These are phyloP conservation scores for Cymbidium sinense DNA, from an alignment of 106 monocot genomes.

Conservation along the genomic window DNA sequence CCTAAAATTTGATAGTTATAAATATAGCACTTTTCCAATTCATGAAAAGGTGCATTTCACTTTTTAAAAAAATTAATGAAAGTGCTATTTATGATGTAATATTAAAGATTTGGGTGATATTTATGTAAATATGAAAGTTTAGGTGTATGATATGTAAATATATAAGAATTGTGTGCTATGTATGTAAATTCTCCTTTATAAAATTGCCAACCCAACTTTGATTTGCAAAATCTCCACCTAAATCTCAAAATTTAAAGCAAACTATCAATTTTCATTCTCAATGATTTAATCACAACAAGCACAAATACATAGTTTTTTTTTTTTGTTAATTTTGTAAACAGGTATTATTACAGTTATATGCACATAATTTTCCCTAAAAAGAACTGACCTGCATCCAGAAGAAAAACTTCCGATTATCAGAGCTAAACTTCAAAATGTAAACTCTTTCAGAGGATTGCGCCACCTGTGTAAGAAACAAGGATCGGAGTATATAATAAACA, in stretches of 20 bases:
- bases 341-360: not conserved
- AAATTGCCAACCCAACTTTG: not conserved
- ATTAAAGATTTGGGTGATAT: too few species aligned
- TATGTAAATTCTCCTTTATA: too few species aligned
- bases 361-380: not conserved
- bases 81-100: too few species aligned
- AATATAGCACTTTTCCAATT: too few species aligned
- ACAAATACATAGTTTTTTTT: not conserved
- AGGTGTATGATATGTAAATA: too few species aligned
- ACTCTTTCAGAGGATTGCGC: conserved; percentile 82
- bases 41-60: too few species aligned
- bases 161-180: too few species aligned
- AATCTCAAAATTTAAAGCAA: too few species aligned
- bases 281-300: not conserved
- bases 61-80: too few species aligned
- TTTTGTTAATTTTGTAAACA: not conserved
- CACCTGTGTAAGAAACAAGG: conserved; percentile 50
- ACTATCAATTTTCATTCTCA: not conserved
- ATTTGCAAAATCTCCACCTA: too few species aligned
- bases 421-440: conserved; percentile 85
- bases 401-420: conserved; percentile 81
- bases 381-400: conserved; percentile 95
- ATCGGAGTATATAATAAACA: not conserved
- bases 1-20: too few species aligned
- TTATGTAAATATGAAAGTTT: too few species aligned